Evolutionary conservation across 1,284 basidiomycete species (phyloP).

Genomic region (Apiotrichum veenhuisii): DNA sequence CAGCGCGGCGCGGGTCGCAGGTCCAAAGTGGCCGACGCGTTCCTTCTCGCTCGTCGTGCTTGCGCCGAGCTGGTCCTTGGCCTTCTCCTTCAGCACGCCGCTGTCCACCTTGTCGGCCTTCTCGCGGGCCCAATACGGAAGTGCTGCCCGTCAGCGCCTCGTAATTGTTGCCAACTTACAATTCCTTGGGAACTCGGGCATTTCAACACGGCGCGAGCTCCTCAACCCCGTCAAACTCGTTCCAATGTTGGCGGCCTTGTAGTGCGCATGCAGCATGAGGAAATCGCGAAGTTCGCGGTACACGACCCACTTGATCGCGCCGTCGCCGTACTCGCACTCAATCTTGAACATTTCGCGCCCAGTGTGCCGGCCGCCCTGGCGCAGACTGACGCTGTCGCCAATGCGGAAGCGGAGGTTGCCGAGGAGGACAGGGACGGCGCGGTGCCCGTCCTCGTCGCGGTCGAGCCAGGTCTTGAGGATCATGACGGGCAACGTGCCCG

Average conservation of each 20-base stretch:
- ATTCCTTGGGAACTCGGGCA: slow-evolving; percentile 87
- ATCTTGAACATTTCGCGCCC: slow-evolving; percentile 50
- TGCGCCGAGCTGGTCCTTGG: background rate
- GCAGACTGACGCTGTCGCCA: slow-evolving; percentile 43
- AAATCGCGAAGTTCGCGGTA: slow-evolving; percentile 95
- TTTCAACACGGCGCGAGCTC: slow-evolving; percentile 62
- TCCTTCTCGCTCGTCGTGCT: slow-evolving; percentile 18
- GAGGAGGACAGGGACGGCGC: slow-evolving; percentile 80
- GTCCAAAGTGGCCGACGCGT: slow-evolving; percentile 59
- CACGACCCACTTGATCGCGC: slow-evolving; percentile 91
- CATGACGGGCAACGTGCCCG: slow-evolving; percentile 73
- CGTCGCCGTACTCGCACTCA: slow-evolving; percentile 89
- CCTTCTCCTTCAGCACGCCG: slow-evolving; percentile 2
- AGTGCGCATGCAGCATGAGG: slow-evolving; percentile 83
- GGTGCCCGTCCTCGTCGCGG: slow-evolving; percentile 77
- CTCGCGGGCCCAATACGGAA: slow-evolving; percentile 62
- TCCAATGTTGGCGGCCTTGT: slow-evolving; percentile 73
- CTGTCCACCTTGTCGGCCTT: background rate
- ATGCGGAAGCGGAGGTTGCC: slow-evolving; percentile 48
- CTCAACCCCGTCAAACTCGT: slow-evolving; percentile 51
- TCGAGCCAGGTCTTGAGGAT: slow-evolving; percentile 88
- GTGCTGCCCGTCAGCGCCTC: slow-evolving; percentile 51
- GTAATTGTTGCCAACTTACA: background rate
- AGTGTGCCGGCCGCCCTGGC: slow-evolving; percentile 22
- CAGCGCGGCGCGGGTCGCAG: slow-evolving; percentile 68